Base-by-base conservation (phyloP, 75 land plant species). In the Chamaecyparis obtusa region DNA sequence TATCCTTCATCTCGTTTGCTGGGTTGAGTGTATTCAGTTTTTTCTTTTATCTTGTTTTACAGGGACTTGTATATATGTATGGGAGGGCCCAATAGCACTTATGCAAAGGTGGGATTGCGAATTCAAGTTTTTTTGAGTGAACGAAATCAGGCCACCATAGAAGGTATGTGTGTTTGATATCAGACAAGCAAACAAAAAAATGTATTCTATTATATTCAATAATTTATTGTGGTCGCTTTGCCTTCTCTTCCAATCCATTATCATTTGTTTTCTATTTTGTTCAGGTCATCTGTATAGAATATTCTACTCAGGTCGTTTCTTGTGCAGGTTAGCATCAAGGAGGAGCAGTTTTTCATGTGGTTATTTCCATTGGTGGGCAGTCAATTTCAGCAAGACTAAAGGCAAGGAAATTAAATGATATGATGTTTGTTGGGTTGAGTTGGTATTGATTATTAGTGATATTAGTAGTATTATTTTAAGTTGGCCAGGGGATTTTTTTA, bases 351-450 rank as follows among this genome's bases (percentile, higher is more conserved):
- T 64, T 74, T 74, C 76, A 74, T 74, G 36, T 74, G 36, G 33
- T 74, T 74, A 11, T 74, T 74, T 33, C 35, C 9, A 74, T 74
- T 74, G 76, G 76, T 74, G 76, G 85, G 64, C 85, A 56, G 85
- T 84, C 85, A 84, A 84, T 55, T 55, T 84, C 83, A 46, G 48
- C 54, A 33, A 36, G 76, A 74, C 33, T 74, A 33, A 24, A 74
- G 54, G 9, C 69, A 64, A 81, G 56, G 39, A 55, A 48, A 30
- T 56, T 30, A 24, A 32, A 56, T 35, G 27, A 84, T 19, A 54
- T 56, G 64, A 84, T 55, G 85, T 35, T 84, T 54, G 30, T 48
- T 56, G 35, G n/a, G 46, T 30, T 33, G 46, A 19, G 24, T 46
- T 33, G 32, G 46, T 49, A 51, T 84, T 48, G 35, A 49, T 30